phyloP scores from a whole-genome alignment of 2,329 filamentous ascomycete species.

The Blastomyces parvus region DNA sequence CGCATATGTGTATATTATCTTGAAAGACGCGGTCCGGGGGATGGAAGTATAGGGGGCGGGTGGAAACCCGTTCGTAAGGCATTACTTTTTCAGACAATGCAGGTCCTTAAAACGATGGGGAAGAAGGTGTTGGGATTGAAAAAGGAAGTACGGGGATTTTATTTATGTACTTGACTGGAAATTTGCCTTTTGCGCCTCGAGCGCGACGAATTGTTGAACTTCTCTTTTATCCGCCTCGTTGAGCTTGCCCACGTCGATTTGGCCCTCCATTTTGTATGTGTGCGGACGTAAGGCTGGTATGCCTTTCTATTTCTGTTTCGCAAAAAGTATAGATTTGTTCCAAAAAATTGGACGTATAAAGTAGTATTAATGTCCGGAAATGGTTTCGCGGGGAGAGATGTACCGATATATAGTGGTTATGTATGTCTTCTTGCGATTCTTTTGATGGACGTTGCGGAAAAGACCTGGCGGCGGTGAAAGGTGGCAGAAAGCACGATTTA shows the following conservation, averaged over 20 bases:
- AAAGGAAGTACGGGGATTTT: conserved; percentile 3
- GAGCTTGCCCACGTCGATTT: conserved; percentile 61
- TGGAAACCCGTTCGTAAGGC: neutral
- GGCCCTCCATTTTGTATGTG: conserved; percentile 27
- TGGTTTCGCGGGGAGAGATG: neutral
- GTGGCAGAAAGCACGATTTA: conserved; percentile 21
- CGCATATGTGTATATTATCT: neutral
- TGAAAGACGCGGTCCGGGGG: conserved; percentile 16
- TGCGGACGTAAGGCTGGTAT: neutral
- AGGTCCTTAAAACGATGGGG: neutral
- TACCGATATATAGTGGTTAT: neutral
- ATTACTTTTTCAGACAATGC: neutral
- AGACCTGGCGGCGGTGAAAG: conserved; percentile 20
- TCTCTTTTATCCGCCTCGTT: conserved; percentile 76
- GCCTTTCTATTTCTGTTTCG: neutral
- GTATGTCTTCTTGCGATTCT: neutral
- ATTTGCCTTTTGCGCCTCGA: conserved; percentile 70
- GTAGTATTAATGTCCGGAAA: neutral
- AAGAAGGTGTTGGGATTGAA: conserved; percentile 5
- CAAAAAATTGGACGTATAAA: neutral
- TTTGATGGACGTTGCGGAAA: neutral
- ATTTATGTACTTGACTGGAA: conserved; percentile 40
- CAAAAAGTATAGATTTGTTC: no score
- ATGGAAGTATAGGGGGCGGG: conserved; percentile 24
- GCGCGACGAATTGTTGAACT: conserved; percentile 73